Evolutionary conservation across 2,329 filamentous ascomycete genomes (phyloP).

Genomic region (Neofusicoccum ribis): DNA sequence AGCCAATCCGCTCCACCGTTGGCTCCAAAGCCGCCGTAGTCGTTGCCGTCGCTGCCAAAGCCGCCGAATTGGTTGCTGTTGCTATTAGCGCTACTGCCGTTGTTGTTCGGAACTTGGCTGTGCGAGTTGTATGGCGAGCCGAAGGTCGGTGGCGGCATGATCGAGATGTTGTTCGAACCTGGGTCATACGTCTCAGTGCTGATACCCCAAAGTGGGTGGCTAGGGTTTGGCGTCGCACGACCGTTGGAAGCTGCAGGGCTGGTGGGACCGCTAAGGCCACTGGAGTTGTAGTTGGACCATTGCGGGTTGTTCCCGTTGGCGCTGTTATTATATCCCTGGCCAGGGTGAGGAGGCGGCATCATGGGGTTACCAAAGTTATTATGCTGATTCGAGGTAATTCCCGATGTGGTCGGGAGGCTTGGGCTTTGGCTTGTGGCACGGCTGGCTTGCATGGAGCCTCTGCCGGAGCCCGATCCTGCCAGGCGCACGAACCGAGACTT

Average conservation of each 20-base stretch:
- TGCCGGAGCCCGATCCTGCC: conserved; percentile 48
- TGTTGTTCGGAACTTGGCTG: conserved; percentile 1
- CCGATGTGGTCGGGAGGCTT: background rate
- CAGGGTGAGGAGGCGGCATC: conserved; percentile 17
- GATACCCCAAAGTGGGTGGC: conserved; percentile 44
- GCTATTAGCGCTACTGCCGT: conserved; percentile 22
- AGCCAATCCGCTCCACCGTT: conserved; percentile 54
- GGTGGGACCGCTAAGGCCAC: conserved; percentile 54
- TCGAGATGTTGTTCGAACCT: conserved; percentile 42
- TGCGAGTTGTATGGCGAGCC: conserved; percentile 8
- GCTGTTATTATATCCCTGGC: conserved; percentile 4
- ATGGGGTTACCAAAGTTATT: background rate
- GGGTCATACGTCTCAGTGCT: conserved; percentile 47
- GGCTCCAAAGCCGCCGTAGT: background rate
- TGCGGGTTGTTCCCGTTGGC: conserved; percentile 1
- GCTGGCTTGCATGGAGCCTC: conserved; percentile 37
- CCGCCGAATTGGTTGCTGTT: conserved; percentile 22
- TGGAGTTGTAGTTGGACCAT: conserved; percentile 47
- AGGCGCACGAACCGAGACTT: conserved; percentile 69
- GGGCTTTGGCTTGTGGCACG: conserved; percentile 14
- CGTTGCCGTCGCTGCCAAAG: conserved; percentile 20
- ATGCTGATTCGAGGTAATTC: conserved; percentile 25
- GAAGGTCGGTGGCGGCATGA: conserved; percentile 49
- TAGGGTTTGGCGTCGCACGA: conserved; percentile 33
- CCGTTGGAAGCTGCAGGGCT: conserved; percentile 32